These are phyloP conservation scores for Cucurbita moschata DNA, from an alignment of 306 rosid genomes.

Conservation along the genomic window DNA sequence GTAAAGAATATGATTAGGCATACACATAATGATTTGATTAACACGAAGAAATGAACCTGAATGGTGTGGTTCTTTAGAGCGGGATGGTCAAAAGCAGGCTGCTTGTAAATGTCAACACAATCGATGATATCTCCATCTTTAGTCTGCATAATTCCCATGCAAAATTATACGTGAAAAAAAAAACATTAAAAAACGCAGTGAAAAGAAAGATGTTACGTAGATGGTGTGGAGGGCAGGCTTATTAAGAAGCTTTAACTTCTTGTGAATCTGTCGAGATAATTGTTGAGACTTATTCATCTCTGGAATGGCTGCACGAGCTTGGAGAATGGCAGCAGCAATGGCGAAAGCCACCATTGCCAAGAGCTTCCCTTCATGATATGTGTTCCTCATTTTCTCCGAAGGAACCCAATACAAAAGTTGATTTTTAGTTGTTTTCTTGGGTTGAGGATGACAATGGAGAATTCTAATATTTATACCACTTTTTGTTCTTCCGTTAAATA, in stretches of 20 bases:
- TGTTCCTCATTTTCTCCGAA: neutral
- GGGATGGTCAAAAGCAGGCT: constrained; percentile 96
- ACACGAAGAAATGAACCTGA: constrained; percentile 15
- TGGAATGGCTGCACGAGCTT: no score
- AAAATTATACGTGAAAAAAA: no score
- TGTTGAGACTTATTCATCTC: neutral
- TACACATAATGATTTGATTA: no score
- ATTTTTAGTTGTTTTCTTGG: neutral
- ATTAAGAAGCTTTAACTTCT: constrained; percentile 30
- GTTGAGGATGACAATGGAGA: neutral
- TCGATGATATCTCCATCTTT: constrained; percentile 94
- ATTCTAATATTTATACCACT: neutral
- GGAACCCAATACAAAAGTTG: neutral
- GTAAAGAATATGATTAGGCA: no score
- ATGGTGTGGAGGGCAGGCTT: constrained; percentile 35
- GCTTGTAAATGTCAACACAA: constrained; percentile 66
- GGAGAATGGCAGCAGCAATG: neutral
- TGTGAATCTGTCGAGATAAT: constrained; percentile 5
- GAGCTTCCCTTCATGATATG: neutral
- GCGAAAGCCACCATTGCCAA: constrained; percentile 9
- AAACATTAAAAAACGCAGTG: no score
- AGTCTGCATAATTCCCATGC: constrained; percentile 32
- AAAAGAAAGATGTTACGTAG: constrained; percentile 3
- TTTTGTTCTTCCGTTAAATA: no score
- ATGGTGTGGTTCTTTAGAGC: constrained; percentile 86